Conservation (phyloP, 179 eudicot genomes). For the Amaranthus tricolor region DNA sequence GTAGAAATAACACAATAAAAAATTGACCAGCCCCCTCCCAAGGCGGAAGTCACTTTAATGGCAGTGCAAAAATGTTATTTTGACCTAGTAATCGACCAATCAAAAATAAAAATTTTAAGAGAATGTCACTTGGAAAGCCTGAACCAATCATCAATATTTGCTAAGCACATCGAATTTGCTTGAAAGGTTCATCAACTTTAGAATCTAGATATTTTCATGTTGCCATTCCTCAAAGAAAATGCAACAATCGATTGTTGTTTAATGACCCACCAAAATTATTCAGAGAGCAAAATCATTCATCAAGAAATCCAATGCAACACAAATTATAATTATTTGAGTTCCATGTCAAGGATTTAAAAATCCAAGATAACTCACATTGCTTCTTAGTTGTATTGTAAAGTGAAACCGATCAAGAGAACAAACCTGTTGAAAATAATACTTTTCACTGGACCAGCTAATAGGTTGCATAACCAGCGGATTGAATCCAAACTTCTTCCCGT, state of each 20-base stretch:
- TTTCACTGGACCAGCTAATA: constrained; percentile 94
- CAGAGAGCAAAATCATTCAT: not conserved
- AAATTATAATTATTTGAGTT: not conserved
- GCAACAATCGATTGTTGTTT: not conserved
- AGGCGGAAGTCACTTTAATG: no score
- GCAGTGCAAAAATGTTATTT: no score
- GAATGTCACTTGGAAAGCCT: not conserved
- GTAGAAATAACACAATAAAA: no score
- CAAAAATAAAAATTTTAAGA: not conserved
- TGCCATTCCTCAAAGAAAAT: not conserved
- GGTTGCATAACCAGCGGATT: constrained; percentile 79
- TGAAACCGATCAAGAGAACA: constrained; percentile 13
- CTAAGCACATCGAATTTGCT: constrained; percentile 4
- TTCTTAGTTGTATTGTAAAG: not conserved
- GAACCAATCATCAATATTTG: not conserved
- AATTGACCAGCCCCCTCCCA: no score
- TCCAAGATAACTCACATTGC: not conserved
- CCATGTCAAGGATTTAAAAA: not conserved
- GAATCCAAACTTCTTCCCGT: constrained; percentile 50
- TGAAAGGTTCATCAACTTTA: not conserved
- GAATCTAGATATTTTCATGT: not conserved
- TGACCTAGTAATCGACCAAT: not conserved
- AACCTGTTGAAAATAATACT: constrained; percentile 90
- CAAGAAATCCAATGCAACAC: not conserved
- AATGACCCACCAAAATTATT: not conserved